Percentiles rank a stretch among this genome's conserved stretches.
Evolutionary conservation across 73 alveolate genomes (phyloP).

Genomic region (Uronychia binucleata): DNA sequence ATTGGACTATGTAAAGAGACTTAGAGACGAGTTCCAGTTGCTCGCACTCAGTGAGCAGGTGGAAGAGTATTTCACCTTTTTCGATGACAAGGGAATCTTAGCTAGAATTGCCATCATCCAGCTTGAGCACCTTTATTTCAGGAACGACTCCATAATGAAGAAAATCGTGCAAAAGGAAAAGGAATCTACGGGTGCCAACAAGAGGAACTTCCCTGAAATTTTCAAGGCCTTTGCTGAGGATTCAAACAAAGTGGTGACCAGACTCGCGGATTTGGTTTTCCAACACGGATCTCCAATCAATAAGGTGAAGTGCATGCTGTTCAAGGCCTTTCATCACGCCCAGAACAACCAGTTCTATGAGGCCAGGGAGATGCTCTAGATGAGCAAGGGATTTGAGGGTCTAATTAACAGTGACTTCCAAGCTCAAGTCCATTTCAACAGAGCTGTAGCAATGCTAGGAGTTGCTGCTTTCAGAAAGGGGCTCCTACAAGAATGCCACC

Average conservation of each 20-base stretch:
- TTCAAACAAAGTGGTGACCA: not conserved
- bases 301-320: conserved; percentile 45
- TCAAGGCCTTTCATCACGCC: conserved; percentile 61
- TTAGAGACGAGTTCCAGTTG: conserved; percentile 53
- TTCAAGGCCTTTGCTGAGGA: conserved; percentile 8
- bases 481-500: conserved; percentile 67
- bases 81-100: conserved; percentile 23
- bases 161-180: not conserved
- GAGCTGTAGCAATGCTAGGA: conserved; percentile 75
- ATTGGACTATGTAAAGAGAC: conserved; percentile 47
- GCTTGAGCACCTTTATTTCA: conserved; percentile 50
- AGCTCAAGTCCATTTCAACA: conserved; percentile 74
- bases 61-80: not conserved
- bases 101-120: conserved; percentile 55
- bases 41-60: conserved; percentile 26
- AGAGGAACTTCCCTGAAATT: conserved; percentile 5
- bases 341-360: conserved; percentile 68
- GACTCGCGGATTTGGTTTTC: conserved; percentile 10
- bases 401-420: conserved; percentile 45
- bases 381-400: conserved; percentile 48
- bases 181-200: conserved; percentile 4
- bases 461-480: conserved; percentile 79
- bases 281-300: conserved; percentile 17
- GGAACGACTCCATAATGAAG: conserved; percentile 25
- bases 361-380: conserved; percentile 69